Evolutionary conservation across 2,329 filamentous ascomycete species (phyloP), one percentile per base, ranked within the genome.

Genomic region (Colletotrichum sp.): DNA sequence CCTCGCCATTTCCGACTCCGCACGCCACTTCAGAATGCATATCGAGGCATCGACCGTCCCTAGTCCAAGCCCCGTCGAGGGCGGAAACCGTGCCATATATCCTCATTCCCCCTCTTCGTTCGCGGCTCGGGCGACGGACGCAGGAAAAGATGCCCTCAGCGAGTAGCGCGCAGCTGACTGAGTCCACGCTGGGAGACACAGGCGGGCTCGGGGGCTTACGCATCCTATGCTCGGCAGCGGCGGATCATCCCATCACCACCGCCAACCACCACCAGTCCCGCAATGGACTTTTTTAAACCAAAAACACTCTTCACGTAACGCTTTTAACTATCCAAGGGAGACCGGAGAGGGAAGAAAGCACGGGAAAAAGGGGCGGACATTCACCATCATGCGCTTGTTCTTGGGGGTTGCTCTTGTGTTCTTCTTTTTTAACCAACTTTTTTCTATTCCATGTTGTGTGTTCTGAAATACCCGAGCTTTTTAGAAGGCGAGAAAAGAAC

Each of bases 391-490:
- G 36, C 26, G 64, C 59, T 32, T 65, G 72, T 60, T 59, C 34
- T 66, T 21, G 39, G 62, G 71, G 62, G 67, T 55, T 62, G 67
- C 55, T 26, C 15, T n/a, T 34, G 64, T 49, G 39, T 49, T 69
- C 32, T 71, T 34, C 44, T 30, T 39, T 44, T 44, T 49, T n/a
- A n/a, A 28, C 60, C 60, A 49, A 66, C 52, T 68, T 52, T 36
- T 64, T 55, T 70, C 71, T 70, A 52, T 69, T 75, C 69, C 59
- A 70, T 75, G 65, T 49, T 70, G 67, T 65, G 34, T 69, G 28
- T 75, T 78, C 77, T 77, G 71, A 77, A 78, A 77, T 78, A 78
- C 77, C 77, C 75, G 71, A 77, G 66, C 75, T 57, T 76, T 55
- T 59, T 72, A 77, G 67, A 71, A 76, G 72, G 75, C 68, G 64